Conservation (phyloP, 106 monocot genomes). For the Iris macrosiphon region DNA sequence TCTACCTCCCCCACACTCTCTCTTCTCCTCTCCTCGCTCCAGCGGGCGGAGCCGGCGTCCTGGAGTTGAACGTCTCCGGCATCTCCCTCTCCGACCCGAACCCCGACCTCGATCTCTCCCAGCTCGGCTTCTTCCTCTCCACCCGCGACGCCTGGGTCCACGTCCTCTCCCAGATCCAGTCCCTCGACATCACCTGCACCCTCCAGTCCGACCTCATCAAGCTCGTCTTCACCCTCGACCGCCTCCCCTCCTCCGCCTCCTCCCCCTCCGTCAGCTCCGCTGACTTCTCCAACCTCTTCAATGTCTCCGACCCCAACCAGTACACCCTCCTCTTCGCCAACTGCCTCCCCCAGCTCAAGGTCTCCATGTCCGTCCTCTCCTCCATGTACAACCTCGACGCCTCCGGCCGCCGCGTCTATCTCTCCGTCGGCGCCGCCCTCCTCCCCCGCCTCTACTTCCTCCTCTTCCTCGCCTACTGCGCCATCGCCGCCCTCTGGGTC, state of each 20-base stretch:
- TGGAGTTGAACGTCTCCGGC: constrained; percentile 69
- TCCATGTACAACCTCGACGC: constrained; percentile 70
- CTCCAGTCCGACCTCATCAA: constrained; percentile 65
- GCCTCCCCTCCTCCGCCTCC: constrained; percentile 2
- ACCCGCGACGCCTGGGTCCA: constrained; percentile 75
- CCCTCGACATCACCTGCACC: constrained; percentile 64
- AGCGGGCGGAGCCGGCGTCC: constrained; percentile 42
- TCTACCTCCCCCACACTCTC: too few species aligned
- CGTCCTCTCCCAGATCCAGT: constrained; percentile 58
- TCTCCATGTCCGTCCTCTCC: constrained; percentile 53
- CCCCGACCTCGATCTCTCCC: constrained; percentile 49
- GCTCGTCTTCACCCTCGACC: constrained; percentile 57
- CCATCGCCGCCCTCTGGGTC: constrained; percentile 41
- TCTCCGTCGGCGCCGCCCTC: constrained; percentile 41
- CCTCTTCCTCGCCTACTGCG: constrained; percentile 48
- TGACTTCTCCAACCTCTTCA: constrained; percentile 20
- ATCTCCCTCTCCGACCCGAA: constrained; percentile 34
- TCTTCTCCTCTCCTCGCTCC: too few species aligned
- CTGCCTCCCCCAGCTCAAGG: constrained; percentile 37
- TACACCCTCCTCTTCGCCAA: constrained; percentile 84
- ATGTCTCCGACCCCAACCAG: constrained; percentile 46
- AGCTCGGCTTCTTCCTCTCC: constrained; percentile 74
- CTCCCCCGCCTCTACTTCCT: constrained; percentile 48
- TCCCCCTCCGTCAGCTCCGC: constrained; percentile 17
- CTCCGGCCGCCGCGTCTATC: constrained; percentile 24